A percentile compares a stretch with the other conserved stretches of the same genome.
phyloP scores from a whole-genome alignment of 1,284 basidiomycete species.

The Violaceomyces palustris region DNA sequence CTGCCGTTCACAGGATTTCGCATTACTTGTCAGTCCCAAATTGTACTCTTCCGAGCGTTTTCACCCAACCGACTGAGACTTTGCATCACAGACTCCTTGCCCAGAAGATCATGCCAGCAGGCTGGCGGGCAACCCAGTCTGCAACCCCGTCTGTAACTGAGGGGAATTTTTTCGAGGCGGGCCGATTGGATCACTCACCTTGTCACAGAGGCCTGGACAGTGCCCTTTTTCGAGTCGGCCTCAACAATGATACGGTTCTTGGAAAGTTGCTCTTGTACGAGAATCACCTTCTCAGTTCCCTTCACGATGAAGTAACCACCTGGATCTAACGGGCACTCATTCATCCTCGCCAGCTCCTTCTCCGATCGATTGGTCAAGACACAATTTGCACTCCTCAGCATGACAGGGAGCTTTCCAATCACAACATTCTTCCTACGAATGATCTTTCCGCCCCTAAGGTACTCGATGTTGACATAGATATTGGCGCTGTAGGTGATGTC shows the following conservation, averaged over 20 bases:
- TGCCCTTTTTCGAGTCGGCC: conserved; percentile 68
- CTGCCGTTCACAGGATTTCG: no score
- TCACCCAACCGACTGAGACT: no score
- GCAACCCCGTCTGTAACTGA: no score
- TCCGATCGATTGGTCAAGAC: conserved; percentile 74
- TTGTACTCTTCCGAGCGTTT: no score
- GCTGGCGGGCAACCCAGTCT: neutral
- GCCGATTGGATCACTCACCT: no score
- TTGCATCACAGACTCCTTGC: no score
- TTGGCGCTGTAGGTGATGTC: conserved; percentile 94
- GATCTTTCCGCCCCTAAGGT: conserved; percentile 85
- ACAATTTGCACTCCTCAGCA: conserved; percentile 85
- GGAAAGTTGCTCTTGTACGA: conserved; percentile 97
- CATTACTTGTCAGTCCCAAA: no score
- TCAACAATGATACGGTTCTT: conserved; percentile 99
- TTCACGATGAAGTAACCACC: conserved; percentile 99
- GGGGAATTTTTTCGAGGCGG: no score
- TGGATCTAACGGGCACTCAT: conserved; percentile 94
- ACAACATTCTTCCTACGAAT: conserved; percentile 77
- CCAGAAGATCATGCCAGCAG: neutral
- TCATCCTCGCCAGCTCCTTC: conserved; percentile 82
- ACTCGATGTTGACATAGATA: conserved; percentile 91
- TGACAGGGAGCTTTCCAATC: conserved; percentile 91
- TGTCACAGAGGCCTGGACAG: conserved; percentile 96
- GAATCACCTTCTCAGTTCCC: conserved; percentile 98